A percentile compares a stretch with the other conserved stretches of the same genome.
Evolutionary conservation across 345 rosid genomes (phyloP).

Genomic region (Hirschfeldia incana): DNA sequence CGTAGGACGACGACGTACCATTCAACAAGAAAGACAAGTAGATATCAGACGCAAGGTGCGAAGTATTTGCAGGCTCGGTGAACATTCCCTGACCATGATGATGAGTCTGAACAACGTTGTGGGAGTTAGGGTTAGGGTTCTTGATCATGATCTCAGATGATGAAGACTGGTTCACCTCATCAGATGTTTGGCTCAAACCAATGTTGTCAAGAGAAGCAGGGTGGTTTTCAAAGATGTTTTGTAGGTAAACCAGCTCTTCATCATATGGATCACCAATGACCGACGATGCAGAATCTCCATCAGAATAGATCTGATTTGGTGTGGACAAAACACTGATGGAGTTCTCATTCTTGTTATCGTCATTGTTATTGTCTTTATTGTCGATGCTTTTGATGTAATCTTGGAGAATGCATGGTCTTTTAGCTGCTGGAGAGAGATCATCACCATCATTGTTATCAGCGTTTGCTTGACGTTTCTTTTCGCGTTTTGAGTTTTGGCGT

Average conservation of each 20-base stretch:
- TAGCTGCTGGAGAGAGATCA: slow-evolving; percentile 34
- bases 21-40: slow-evolving; percentile 61
- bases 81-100: slow-evolving; percentile 18
- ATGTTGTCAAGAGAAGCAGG: slow-evolving; percentile 31
- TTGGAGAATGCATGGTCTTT: slow-evolving; percentile 66
- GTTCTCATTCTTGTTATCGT: slow-evolving; percentile 16
- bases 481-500: slow-evolving; percentile 72
- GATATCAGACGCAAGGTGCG: slow-evolving; percentile 57
- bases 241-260: slow-evolving; percentile 69
- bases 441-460: slow-evolving; percentile 16
- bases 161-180: slow-evolving; percentile 21
- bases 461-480: slow-evolving; percentile 46
- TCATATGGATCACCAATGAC: slow-evolving; percentile 57
- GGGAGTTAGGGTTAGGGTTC: slow-evolving; percentile 23
- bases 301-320: slow-evolving; percentile 26
- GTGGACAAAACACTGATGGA: slow-evolving; percentile 21
- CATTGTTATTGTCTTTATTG: slow-evolving; percentile 31
- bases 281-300: slow-evolving; percentile 39
- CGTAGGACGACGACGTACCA: slow-evolving; percentile 42
- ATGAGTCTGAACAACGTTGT: slow-evolving; percentile 10
- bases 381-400: slow-evolving; percentile 71
- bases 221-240: slow-evolving; percentile 53
- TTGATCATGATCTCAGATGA: slow-evolving; percentile 30
- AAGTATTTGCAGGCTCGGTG: slow-evolving; percentile 12
- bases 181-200: slow-evolving; percentile 21